Conservation (phyloP, 1,139 yeast species). For the Pichia kudriavzevii region DNA sequence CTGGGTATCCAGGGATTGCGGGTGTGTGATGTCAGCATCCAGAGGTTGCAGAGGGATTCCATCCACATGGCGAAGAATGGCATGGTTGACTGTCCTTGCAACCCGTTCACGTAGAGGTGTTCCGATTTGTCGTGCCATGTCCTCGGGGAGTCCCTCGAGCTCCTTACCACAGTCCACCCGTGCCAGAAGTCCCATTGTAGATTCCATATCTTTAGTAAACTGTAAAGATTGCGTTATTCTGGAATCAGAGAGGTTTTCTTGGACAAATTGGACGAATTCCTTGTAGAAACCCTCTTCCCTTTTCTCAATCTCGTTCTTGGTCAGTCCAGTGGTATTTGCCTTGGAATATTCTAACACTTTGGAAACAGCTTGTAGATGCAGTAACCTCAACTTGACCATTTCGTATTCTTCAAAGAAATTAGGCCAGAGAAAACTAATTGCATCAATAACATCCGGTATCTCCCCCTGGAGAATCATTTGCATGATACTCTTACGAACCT, state of each 20-base stretch:
- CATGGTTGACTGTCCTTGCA: slow-evolving; percentile 49
- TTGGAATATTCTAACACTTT: slow-evolving; percentile 39
- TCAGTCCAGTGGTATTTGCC: not conserved
- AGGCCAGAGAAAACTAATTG: slow-evolving; percentile 45
- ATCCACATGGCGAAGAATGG: slow-evolving; percentile 22
- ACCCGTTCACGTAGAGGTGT: slow-evolving; percentile 49
- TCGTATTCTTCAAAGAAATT: slow-evolving; percentile 47
- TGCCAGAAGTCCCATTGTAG: slow-evolving; percentile 63
- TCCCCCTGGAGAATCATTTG: slow-evolving; percentile 42
- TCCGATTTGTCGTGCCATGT: too few relatives aligned
- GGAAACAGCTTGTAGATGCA: slow-evolving; percentile 55
- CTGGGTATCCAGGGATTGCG: too few relatives aligned
- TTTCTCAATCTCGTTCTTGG: slow-evolving; percentile 3
- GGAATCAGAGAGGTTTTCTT: slow-evolving; percentile 48
- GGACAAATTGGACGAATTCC: slow-evolving; percentile 51
- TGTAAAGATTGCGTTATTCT: slow-evolving; percentile 44
- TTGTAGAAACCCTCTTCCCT: slow-evolving; percentile 37
- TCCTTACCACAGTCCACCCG: slow-evolving; percentile 33
- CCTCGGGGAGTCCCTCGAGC: slow-evolving; percentile 11
- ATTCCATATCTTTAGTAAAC: slow-evolving; percentile 56
- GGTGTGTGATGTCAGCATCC: too few relatives aligned
- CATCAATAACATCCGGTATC: slow-evolving; percentile 40
- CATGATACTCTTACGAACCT: slow-evolving; percentile 43
- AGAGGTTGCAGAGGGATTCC: too few relatives aligned
- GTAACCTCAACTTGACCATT: slow-evolving; percentile 53